phyloP scores from a whole-genome alignment of 1,284 basidiomycete species.

The Kwoniella shivajii region DNA sequence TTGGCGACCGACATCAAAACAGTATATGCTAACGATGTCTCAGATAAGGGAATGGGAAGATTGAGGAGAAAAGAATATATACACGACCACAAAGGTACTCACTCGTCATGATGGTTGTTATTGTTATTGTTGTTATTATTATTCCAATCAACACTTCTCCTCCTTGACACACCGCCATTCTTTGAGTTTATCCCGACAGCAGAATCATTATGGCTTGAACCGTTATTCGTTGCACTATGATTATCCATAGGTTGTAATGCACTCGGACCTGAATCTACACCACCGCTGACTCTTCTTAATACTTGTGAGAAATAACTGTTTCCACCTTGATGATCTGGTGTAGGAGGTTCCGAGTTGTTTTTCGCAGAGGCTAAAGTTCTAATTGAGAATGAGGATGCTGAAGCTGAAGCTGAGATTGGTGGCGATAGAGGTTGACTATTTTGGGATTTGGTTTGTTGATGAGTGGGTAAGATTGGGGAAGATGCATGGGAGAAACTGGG shows the following conservation, averaged over 20 bases:
- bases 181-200: background rate
- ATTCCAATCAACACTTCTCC: slow-evolving; percentile 5
- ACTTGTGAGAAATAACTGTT: slow-evolving; percentile 21
- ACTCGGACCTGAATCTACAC: slow-evolving; percentile 2
- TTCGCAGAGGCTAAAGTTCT: background rate
- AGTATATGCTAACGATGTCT: background rate
- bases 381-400: slow-evolving; percentile 30
- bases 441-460: too few species aligned
- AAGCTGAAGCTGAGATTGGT: slow-evolving; percentile 25
- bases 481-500: slow-evolving; percentile 12
- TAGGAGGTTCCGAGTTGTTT: slow-evolving; percentile 1
- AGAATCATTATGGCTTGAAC: background rate
- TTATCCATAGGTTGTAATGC: background rate
- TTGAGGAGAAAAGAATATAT: too few species aligned
- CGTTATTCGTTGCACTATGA: too few species aligned
- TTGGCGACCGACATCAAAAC: background rate
- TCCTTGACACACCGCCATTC: background rate
- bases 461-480: slow-evolving; percentile 15
- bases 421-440: background rate
- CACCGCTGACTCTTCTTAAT: slow-evolving; percentile 24
- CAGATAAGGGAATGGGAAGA: too few species aligned
- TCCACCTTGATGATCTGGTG: slow-evolving; percentile 2
- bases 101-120: too few species aligned
- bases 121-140: too few species aligned
- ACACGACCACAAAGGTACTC: too few species aligned